Evolutionary conservation across 306 rosid species (phyloP).

Genomic region (Cucurbita maxima): DNA sequence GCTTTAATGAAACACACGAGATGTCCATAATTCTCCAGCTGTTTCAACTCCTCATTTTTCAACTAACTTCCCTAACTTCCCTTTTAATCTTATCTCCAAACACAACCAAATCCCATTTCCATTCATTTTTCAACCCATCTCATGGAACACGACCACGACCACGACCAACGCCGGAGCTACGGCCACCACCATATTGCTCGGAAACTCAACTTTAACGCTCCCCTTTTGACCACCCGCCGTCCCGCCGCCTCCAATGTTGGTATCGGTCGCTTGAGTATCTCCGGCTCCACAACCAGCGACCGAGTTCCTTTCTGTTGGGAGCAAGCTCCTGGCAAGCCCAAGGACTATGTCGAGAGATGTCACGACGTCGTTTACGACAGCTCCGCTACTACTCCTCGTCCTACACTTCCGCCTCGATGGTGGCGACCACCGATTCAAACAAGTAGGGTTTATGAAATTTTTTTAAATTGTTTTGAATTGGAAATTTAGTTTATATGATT

Average conservation of each 20-base stretch:
- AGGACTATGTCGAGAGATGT: conserved; percentile 9
- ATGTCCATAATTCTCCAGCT: conserved; percentile 33
- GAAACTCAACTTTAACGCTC: conserved; percentile 55
- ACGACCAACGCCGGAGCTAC: conserved; percentile 7
- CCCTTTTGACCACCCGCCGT: conserved; percentile 58
- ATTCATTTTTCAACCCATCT: neutral
- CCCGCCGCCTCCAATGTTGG: neutral
- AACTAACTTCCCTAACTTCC: conserved; percentile 32
- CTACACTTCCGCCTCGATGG: conserved; percentile 39
- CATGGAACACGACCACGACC: conserved; percentile 13
- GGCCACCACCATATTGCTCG: conserved; percentile 22
- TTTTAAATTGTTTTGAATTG: neutral
- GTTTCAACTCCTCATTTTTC: conserved; percentile 22
- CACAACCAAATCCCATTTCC: neutral
- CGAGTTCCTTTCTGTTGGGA: conserved; percentile 88
- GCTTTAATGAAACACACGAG: conserved; percentile 35
- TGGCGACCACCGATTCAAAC: conserved; percentile 20
- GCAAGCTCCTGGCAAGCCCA: conserved; percentile 58
- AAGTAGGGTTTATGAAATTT: neutral
- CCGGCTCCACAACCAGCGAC: conserved; percentile 12
- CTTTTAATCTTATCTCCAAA: neutral
- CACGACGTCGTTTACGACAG: neutral
- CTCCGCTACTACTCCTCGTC: conserved; percentile 31
- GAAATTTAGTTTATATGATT: no score
- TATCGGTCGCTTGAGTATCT: neutral